These are phyloP conservation scores for Cryphonectria parasitica DNA, from an alignment of 2,329 filamentous ascomycete species.

Conservation along the genomic window DNA sequence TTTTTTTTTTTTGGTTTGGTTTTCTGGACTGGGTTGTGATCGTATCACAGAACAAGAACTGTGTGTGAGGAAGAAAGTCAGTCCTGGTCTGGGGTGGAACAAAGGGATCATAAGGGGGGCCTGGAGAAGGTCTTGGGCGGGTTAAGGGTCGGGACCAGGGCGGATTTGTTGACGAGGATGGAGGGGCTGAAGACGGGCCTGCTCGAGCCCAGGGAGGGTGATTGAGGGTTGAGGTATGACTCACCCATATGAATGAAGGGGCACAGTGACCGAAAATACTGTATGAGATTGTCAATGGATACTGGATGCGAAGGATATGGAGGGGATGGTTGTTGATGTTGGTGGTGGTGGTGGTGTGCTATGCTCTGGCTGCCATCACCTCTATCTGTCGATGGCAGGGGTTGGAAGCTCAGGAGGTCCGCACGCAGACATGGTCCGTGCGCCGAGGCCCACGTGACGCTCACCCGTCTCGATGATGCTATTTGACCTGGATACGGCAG, in stretches of 20 bases:
- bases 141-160: not conserved
- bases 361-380: not conserved
- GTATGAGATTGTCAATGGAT: conserved; percentile 31
- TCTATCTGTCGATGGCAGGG: not conserved
- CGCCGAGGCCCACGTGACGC: not conserved
- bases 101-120: not conserved
- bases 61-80: not conserved
- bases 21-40: conserved; percentile 13
- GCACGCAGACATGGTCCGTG: conserved; percentile 5
- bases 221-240: conserved; percentile 5
- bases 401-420: not conserved
- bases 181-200: conserved; percentile 16
- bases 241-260: conserved; percentile 30
- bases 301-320: conserved; percentile 31
- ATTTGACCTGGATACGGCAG: not conserved
- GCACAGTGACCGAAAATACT: conserved; percentile 24
- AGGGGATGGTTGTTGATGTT: conserved; percentile 18
- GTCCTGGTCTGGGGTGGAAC: not conserved
- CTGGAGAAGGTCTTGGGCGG: not conserved
- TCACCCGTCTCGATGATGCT: not conserved
- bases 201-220: not conserved
- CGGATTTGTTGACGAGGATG: conserved; percentile 8
- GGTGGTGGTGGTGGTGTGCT: not conserved
- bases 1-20: conserved; percentile 13
- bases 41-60: conserved; percentile 19